These are phyloP conservation scores for Tuber magnatum DNA, from an alignment of 495 filamentous ascomycete species.

Conservation along the genomic window DNA sequence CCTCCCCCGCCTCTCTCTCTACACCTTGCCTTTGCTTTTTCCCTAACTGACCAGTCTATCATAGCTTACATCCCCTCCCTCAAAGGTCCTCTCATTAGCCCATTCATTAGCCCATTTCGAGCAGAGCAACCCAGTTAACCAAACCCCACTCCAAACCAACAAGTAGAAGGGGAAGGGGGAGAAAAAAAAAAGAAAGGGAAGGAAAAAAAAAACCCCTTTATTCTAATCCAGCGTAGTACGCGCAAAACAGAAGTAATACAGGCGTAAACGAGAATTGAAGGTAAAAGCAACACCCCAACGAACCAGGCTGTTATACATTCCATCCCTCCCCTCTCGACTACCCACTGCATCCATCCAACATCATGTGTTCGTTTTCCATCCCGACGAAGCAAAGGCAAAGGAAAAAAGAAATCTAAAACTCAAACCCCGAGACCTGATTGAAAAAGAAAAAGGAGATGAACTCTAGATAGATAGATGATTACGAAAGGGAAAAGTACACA, in stretches of 20 bases:
- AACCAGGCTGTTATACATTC: not conserved
- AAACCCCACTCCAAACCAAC: not conserved
- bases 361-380: not conserved
- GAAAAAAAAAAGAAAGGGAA: not conserved
- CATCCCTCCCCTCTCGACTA: not conserved
- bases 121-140: not conserved
- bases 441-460: not conserved
- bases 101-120: not conserved
- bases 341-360: not conserved
- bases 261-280: not conserved
- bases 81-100: not conserved
- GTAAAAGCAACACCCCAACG: not conserved
- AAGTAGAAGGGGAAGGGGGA: not conserved
- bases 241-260: not conserved
- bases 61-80: not conserved
- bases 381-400: not conserved
- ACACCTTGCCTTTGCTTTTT: not conserved
- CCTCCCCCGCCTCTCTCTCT: not conserved
- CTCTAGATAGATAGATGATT: not conserved
- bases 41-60: not conserved
- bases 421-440: not conserved
- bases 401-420: slow-evolving; percentile 7
- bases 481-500: not conserved
- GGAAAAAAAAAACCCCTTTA: not conserved
- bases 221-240: not conserved